Evolutionary conservation across 202 grass and related monocot genomes (phyloP).

Genomic region (Panicum hallii): DNA sequence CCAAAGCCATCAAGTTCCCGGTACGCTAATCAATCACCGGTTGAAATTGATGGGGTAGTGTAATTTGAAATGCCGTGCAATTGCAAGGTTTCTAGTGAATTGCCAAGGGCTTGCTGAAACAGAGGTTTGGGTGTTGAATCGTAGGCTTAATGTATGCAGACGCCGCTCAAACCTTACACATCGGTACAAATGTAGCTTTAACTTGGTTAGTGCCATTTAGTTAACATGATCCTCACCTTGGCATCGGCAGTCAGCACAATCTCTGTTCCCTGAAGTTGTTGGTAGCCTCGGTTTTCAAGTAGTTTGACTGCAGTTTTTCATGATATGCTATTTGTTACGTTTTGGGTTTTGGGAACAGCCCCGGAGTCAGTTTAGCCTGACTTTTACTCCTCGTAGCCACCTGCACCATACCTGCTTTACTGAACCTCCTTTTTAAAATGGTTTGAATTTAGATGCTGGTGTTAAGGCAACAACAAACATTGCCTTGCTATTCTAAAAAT

Average conservation of each 20-base stretch:
- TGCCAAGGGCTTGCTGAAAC: not conserved
- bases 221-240: constrained; percentile 14
- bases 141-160: not conserved
- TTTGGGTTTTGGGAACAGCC: not conserved
- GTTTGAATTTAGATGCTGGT: not conserved
- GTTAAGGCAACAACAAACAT: not conserved
- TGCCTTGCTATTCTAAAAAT: not conserved
- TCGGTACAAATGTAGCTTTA: not conserved
- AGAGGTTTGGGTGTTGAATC: constrained; percentile 6
- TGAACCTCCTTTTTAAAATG: not conserved
- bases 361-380: not conserved
- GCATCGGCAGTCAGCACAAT: not conserved
- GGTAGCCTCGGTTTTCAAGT: not conserved
- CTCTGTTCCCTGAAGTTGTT: not conserved
- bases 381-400: not conserved
- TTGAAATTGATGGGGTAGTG: not conserved
- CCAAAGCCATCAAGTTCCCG: constrained; percentile 90
- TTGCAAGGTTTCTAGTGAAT: constrained; percentile 14
- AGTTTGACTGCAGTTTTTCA: not conserved
- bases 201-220: not conserved
- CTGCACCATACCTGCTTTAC: not conserved
- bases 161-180: not conserved
- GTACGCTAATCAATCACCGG: constrained; percentile 37
- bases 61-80: not conserved
- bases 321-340: not conserved